phyloP scores from a whole-genome alignment of 345 rosid species.

The Eucalyptus lansdowneana region DNA sequence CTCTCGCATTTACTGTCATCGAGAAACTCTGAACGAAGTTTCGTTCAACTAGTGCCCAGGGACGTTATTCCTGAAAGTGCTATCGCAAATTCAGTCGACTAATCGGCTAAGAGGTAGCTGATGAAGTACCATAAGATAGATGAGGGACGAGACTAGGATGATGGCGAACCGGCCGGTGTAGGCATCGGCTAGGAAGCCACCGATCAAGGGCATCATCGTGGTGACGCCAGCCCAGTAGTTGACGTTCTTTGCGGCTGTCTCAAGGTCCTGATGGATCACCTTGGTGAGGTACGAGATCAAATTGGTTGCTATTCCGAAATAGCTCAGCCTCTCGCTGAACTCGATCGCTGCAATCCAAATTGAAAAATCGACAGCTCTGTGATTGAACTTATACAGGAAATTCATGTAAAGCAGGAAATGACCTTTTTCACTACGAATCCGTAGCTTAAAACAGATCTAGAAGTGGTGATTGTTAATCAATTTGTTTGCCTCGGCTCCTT shows the following conservation, averaged over 20 bases:
- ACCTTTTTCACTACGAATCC: background rate
- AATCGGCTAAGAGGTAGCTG: background rate
- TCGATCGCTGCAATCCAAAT: conserved; percentile 26
- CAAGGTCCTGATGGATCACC: conserved; percentile 28
- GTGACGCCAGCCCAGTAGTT: conserved; percentile 48
- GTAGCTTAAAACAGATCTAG: background rate
- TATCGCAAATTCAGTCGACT: background rate
- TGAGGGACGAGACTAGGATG: conserved; percentile 20
- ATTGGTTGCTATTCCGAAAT: conserved; percentile 24
- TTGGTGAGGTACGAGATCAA: conserved; percentile 27
- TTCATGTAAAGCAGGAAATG: background rate
- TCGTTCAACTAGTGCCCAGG: background rate
- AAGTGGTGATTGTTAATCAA: background rate
- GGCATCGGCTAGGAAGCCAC: conserved; percentile 36
- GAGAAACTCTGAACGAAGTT: background rate
- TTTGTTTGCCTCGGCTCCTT: background rate
- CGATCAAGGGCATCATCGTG: conserved; percentile 29
- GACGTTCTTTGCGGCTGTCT: conserved; percentile 29
- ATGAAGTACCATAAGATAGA: conserved; percentile 22
- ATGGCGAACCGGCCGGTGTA: conserved; percentile 27
- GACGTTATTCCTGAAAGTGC: background rate
- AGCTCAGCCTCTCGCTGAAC: conserved; percentile 35
- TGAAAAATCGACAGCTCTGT: background rate
- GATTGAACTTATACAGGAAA: background rate
- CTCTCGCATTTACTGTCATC: background rate